phyloP scores from a whole-genome alignment of 2,329 filamentous ascomycete species.

The Pestalotiopsis sp. region DNA sequence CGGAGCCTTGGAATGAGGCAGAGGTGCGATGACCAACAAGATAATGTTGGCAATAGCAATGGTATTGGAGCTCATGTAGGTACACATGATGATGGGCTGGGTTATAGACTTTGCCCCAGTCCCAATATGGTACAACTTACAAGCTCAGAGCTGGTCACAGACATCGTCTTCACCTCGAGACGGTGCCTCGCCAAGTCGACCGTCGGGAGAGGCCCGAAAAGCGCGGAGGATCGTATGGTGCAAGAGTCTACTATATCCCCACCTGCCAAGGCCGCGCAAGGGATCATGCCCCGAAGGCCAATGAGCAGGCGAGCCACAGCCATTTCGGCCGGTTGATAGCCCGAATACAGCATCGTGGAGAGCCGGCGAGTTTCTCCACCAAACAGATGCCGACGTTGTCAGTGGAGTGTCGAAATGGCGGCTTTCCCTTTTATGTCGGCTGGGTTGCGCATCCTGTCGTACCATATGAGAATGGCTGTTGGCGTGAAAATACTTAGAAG shows the following conservation, averaged over 20 bases:
- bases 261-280: conserved; percentile 4
- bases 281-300: neutral
- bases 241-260: neutral
- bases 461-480: neutral
- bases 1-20: neutral
- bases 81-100: neutral
- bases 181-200: neutral
- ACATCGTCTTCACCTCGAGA: neutral
- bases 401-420: conserved; percentile 3
- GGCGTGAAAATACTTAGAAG: neutral
- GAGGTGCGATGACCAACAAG: neutral
- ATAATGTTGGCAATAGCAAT: neutral
- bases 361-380: conserved; percentile 16
- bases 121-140: neutral
- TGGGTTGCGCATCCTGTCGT: neutral
- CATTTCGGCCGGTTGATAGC: conserved; percentile 7
- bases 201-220: neutral
- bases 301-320: neutral
- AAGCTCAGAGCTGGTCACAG: neutral
- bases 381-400: conserved; percentile 7
- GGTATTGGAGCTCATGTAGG: neutral
- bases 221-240: neutral
- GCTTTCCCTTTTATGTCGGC: conserved; percentile 3
- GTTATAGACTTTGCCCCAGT: neutral
- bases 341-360: conserved; percentile 2